Conservation (phyloP, 495 filamentous ascomycete genomes). For the Penicillium alfredii region DNA sequence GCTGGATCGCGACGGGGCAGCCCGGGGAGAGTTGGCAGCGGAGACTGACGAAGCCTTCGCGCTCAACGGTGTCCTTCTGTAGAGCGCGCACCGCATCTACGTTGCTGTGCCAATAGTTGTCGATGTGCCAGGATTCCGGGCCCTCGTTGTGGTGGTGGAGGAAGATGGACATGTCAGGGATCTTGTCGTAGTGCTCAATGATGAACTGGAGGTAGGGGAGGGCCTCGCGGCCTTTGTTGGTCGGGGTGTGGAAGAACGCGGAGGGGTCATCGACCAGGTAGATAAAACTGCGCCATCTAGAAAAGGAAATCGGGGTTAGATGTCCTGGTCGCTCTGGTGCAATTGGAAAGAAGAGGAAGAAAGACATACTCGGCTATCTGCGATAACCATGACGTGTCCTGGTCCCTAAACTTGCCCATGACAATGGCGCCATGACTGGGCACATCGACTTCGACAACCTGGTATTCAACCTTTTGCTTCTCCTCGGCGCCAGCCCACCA, state of each 20-base stretch:
- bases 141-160: conserved; percentile 39
- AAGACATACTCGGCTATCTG: conserved; percentile 38
- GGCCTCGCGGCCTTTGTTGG: conserved; percentile 43
- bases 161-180: conserved; percentile 38
- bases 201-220: conserved; percentile 46
- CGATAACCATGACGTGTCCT: conserved; percentile 39
- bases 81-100: conserved; percentile 37
- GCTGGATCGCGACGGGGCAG: conserved; percentile 37
- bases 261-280: conserved; percentile 42
- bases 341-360: background rate
- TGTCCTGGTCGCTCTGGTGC: conserved; percentile 3
- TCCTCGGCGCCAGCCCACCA: conserved; percentile 17
- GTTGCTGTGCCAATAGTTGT: conserved; percentile 40
- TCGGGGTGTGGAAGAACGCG: conserved; percentile 33
- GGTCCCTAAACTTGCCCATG: conserved; percentile 33
- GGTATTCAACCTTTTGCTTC: conserved; percentile 15
- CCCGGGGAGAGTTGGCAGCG: conserved; percentile 39
- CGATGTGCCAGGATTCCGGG: conserved; percentile 42
- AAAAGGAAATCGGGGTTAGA: conserved; percentile 6
- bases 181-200: conserved; percentile 42
- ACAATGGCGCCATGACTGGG: conserved; percentile 39
- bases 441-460: conserved; percentile 29
- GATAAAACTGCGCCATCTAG: conserved; percentile 39
- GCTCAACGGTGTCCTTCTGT: conserved; percentile 29
- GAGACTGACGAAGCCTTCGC: conserved; percentile 37